These are phyloP conservation scores for Chlamydomonas incerta DNA, from an alignment of 139 green algal genomes.

Conservation along the genomic window DNA sequence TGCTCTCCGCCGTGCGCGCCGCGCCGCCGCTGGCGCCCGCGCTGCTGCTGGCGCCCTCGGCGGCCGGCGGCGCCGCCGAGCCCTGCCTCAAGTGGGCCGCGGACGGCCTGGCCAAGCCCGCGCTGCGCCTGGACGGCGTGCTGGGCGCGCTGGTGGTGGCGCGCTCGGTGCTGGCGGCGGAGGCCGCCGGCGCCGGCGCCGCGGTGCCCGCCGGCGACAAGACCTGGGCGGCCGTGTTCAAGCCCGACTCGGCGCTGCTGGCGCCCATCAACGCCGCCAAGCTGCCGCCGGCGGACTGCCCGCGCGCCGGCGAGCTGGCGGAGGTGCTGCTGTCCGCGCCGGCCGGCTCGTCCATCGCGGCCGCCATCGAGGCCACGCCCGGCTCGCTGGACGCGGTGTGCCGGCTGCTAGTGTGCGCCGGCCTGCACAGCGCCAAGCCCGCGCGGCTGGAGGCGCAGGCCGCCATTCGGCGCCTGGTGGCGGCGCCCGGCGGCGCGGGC, in stretches of 20 bases:
- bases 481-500: neutral
- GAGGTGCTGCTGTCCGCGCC: constrained; percentile 20
- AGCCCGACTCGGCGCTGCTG: constrained; percentile 67
- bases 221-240: constrained; percentile 55
- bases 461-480: constrained; percentile 16
- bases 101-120: constrained; percentile 67
- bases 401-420: constrained; percentile 52
- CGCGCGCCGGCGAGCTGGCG: constrained; percentile 33
- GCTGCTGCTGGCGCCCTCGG: neutral
- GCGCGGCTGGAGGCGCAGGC: constrained; percentile 35
- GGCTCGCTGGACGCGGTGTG: constrained; percentile 48
- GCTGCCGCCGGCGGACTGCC: constrained; percentile 64
- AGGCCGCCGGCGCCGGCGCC: constrained; percentile 26
- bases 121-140: constrained; percentile 46
- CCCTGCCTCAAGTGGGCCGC: constrained; percentile 48
- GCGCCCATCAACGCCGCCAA: constrained; percentile 55
- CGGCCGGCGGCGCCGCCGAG: neutral
- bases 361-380: neutral
- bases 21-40: neutral
- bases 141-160: constrained; percentile 31
- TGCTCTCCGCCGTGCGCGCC: neutral
- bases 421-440: constrained; percentile 50
- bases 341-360: no score
- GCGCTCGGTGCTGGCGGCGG: constrained; percentile 18
- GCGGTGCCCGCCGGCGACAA: constrained; percentile 50